These are phyloP conservation scores for Intubia oerlemansii DNA, from an alignment of 2,329 filamentous ascomycete genomes.

Conservation along the genomic window DNA sequence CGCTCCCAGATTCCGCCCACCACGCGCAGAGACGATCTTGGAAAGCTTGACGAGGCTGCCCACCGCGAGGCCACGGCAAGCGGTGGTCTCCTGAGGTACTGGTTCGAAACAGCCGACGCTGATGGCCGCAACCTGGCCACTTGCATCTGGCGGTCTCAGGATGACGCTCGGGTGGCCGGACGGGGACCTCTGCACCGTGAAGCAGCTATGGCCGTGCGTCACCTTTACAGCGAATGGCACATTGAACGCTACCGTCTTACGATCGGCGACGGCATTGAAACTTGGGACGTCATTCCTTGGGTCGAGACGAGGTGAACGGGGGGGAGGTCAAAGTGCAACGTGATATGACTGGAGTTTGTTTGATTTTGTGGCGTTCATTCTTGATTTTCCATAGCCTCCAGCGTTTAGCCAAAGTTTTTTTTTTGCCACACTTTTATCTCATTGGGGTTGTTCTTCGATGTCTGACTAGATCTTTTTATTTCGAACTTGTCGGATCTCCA, in stretches of 20 bases:
- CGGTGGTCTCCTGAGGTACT: conserved; percentile 74
- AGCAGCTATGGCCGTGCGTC: conserved; percentile 43
- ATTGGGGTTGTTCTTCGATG: too few relatives aligned
- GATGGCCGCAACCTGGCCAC: conserved; percentile 65
- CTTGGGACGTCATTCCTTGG: conserved; percentile 45
- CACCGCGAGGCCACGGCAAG: conserved; percentile 61
- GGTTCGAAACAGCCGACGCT: conserved; percentile 58
- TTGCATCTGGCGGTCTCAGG: conserved; percentile 41
- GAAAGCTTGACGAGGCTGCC: conserved; percentile 52
- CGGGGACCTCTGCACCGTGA: conserved; percentile 37
- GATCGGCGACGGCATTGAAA: conserved; percentile 40
- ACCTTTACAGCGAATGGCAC: conserved; percentile 42
- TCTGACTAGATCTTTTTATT: too few relatives aligned
- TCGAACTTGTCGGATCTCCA: too few relatives aligned
- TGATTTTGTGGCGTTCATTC: too few relatives aligned
- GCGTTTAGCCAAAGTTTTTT: too few relatives aligned
- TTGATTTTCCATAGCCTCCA: too few relatives aligned
- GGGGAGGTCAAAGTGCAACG: too few relatives aligned
- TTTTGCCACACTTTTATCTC: too few relatives aligned
- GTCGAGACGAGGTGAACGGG: conserved; percentile 8
- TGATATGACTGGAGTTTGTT: too few relatives aligned
- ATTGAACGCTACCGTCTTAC: conserved; percentile 51
- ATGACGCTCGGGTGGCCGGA: conserved; percentile 37
- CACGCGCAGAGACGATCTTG: conserved; percentile 46
- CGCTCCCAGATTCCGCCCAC: conserved; percentile 47